These are phyloP conservation scores for Lachancea thermotolerans DNA, from an alignment of 805 yeast genomes.

Conservation along the genomic window DNA sequence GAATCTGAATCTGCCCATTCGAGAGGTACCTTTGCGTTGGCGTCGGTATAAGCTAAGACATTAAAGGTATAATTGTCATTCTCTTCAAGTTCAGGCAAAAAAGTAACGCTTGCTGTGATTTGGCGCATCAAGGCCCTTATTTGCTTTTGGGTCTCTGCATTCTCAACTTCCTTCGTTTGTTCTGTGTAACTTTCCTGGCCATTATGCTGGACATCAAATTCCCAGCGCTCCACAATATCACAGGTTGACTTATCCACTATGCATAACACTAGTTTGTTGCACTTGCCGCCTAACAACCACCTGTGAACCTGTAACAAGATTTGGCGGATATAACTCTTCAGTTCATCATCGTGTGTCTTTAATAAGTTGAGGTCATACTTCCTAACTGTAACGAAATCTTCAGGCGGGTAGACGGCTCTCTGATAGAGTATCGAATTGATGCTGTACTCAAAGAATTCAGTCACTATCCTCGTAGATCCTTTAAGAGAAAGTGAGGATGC, in stretches of 20 bases:
- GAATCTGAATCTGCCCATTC: constrained; percentile 83
- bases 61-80: constrained; percentile 67
- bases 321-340: constrained; percentile 56
- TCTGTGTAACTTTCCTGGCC: constrained; percentile 8
- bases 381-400: constrained; percentile 68
- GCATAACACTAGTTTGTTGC: constrained; percentile 63
- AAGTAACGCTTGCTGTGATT: constrained; percentile 80
- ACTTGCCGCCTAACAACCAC: constrained; percentile 68
- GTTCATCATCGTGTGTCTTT: constrained; percentile 67
- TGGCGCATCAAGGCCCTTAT: constrained; percentile 85
- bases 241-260: constrained; percentile 62
- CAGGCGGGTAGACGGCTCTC: constrained; percentile 83
- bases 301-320: constrained; percentile 62
- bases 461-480: constrained; percentile 72
- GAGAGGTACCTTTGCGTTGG: constrained; percentile 56
- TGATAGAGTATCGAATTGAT: constrained; percentile 80
- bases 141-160: constrained; percentile 53
- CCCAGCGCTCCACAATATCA: constrained; percentile 80
- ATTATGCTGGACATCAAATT: constrained; percentile 53
- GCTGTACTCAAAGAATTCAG: constrained; percentile 79
- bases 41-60: constrained; percentile 76
- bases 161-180: constrained; percentile 6
- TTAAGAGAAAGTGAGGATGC: constrained; percentile 39
- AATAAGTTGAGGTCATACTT: constrained; percentile 76
- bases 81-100: constrained; percentile 62